Evolutionary conservation across 2,329 filamentous ascomycete species (phyloP).

Genomic region (Colletotrichum cuscutae): DNA sequence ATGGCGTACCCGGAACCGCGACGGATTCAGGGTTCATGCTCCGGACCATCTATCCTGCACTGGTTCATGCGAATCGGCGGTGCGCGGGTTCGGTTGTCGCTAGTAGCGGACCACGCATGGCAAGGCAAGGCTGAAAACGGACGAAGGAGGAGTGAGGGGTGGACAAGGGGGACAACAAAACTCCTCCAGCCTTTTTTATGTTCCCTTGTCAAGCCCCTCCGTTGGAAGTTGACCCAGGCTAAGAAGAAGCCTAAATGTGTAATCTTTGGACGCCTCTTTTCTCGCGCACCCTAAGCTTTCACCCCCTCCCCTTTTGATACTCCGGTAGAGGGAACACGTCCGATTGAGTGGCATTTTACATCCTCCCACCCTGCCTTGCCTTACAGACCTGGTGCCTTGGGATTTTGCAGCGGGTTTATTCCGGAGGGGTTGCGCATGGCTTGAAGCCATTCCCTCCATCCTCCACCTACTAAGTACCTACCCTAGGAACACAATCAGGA

Average conservation of each 20-base stretch:
- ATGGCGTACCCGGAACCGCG: neutral
- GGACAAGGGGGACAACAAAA: neutral
- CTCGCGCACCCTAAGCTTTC: too few relatives aligned
- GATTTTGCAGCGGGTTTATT: neutral
- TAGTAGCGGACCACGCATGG: neutral
- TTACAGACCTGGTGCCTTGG: too few relatives aligned
- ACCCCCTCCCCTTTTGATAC: neutral
- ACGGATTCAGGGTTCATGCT: neutral
- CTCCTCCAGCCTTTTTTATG: neutral
- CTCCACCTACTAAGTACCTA: too few relatives aligned
- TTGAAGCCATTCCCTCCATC: neutral
- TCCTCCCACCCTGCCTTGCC: too few relatives aligned
- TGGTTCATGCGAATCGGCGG: neutral
- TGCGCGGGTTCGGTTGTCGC: too few relatives aligned
- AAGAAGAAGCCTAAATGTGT: neutral
- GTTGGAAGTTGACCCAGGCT: neutral
- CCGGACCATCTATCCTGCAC: neutral
- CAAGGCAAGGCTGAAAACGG: neutral
- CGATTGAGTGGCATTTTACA: neutral
- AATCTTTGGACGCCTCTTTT: neutral
- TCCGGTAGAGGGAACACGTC: neutral
- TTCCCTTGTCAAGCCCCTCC: neutral
- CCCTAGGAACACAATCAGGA: too few relatives aligned
- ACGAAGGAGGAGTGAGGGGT: neutral
- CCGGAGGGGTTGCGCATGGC: neutral